Base-by-base conservation (phyloP, 116 monocot species). In the Zostera marina region DNA sequence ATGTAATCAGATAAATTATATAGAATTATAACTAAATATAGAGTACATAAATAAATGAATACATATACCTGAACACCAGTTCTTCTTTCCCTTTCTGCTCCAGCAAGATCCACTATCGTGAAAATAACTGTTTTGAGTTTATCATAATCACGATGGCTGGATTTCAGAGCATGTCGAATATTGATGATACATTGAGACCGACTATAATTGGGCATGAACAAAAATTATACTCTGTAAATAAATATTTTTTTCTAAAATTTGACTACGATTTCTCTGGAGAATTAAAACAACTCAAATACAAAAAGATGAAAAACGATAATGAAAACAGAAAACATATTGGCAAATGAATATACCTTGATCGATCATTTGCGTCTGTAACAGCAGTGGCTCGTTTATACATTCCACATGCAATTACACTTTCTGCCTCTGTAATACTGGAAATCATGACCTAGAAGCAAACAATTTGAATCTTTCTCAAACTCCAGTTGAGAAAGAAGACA, bases 111-210 rank as follows among this genome's bases (percentile, higher is more conserved):
- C 44, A 73, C 86, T 42, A 91, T 80, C 11, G 86, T 82, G 42
- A 91, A 77, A 38, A 82, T 64, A 61, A 68, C 62, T 52, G 43
- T 67, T 60, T 61, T 66, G 47, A 47, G 11, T 62, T 62, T 13
- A 44, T 70, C 56, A 48, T 66, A 43, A 25, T 62, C 38, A 48
- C 25, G 58, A 70, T 60, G 17, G 8, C 11, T 21, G 26, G 7
- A 47, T 51, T 68, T 68, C 4, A 54, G 45, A 26, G 57, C 44
- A 73, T 68, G 55, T 48, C 73, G 79, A 43, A 91, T 82, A 24
- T 76, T 91, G 40, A 91, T 86, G 44, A 91, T 72, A 61, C 79
- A 86, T 24, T 91, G 91, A 41, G 91, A 91, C 40, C 91, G 91
- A 65, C 91, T 91, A 74, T 67, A 17, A 1, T 25, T 25, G 32